These are phyloP conservation scores for Septoria petroselini DNA, from an alignment of 2,329 filamentous ascomycete species.

Conservation along the genomic window DNA sequence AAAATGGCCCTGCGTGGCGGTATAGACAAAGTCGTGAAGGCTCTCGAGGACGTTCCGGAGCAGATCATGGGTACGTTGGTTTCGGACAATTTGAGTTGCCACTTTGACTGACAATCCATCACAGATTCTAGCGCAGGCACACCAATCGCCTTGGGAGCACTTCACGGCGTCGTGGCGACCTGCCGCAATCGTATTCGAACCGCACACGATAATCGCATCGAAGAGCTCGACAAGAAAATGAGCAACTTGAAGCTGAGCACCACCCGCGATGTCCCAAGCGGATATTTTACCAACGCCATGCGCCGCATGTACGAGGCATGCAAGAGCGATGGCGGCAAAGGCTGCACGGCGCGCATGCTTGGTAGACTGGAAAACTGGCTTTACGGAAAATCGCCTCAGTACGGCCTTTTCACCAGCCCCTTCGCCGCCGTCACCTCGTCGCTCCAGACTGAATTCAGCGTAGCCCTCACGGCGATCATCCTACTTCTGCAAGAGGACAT, in stretches of 20 bases:
- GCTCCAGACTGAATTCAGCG: slow-evolving; percentile 5
- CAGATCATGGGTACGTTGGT: slow-evolving; percentile 7
- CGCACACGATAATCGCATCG: neutral
- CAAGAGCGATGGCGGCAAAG: slow-evolving; percentile 9
- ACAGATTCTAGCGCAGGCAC: neutral
- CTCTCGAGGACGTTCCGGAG: slow-evolving; percentile 4
- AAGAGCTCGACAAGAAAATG: slow-evolving; percentile 11
- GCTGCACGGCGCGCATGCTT: slow-evolving; percentile 9
- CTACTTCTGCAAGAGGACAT: slow-evolving; percentile 5
- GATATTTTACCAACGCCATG: slow-evolving; percentile 24
- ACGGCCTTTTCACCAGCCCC: neutral
- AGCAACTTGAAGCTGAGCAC: slow-evolving; percentile 22
- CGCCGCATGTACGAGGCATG: slow-evolving; percentile 23
- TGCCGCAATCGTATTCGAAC: slow-evolving; percentile 12
- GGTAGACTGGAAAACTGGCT: neutral
- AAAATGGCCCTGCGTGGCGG: neutral
- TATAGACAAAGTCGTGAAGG: neutral
- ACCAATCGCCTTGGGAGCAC: neutral
- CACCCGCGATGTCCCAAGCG: slow-evolving; percentile 19
- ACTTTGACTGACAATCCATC: neutral
- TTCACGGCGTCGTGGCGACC: neutral
- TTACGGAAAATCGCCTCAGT: neutral
- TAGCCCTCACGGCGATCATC: neutral
- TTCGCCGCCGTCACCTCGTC: slow-evolving; percentile 2
- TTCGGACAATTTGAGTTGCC: too few species aligned